These are phyloP conservation scores for Plenodomus tracheiphilus DNA, from an alignment of 2,329 filamentous ascomycete species.

Conservation along the genomic window DNA sequence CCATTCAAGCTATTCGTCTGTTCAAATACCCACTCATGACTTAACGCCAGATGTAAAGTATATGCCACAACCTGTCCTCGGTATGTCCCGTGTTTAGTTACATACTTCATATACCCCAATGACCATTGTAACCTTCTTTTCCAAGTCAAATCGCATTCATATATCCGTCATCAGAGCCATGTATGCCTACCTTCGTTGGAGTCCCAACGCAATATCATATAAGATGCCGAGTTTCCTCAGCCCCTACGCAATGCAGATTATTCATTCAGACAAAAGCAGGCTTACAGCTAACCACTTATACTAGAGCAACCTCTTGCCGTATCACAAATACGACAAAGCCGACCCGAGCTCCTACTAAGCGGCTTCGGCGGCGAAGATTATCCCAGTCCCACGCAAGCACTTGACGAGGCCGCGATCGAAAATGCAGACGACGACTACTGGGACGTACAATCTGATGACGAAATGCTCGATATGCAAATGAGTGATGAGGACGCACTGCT, in stretches of 20 bases:
- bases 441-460: conserved; percentile 54
- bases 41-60: conserved; percentile 42
- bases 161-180: conserved; percentile 7
- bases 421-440: conserved; percentile 55
- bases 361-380: conserved; percentile 48
- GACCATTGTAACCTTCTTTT: conserved; percentile 34
- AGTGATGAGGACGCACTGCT: conserved; percentile 27
- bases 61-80: conserved; percentile 43
- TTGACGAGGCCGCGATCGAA: conserved; percentile 48
- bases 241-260: too few relatives aligned
- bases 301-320: conserved; percentile 29
- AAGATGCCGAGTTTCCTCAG: not conserved
- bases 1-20: conserved; percentile 34
- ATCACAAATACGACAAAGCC: conserved; percentile 12
- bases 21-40: conserved; percentile 44
- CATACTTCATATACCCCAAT: conserved; percentile 37
- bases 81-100: conserved; percentile 48
- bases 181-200: conserved; percentile 10
- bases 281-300: not conserved
- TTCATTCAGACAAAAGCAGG: too few relatives aligned
- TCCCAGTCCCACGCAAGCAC: conserved; percentile 39
- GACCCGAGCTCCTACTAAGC: conserved; percentile 25
- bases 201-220: not conserved
- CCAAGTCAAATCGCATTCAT: conserved; percentile 11
- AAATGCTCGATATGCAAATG: conserved; percentile 37